Evolutionary conservation across 2,329 filamentous ascomycete genomes (phyloP), one percentile per base, ranked within the genome.

Genomic region (Coniochaeta pulveracea): DNA sequence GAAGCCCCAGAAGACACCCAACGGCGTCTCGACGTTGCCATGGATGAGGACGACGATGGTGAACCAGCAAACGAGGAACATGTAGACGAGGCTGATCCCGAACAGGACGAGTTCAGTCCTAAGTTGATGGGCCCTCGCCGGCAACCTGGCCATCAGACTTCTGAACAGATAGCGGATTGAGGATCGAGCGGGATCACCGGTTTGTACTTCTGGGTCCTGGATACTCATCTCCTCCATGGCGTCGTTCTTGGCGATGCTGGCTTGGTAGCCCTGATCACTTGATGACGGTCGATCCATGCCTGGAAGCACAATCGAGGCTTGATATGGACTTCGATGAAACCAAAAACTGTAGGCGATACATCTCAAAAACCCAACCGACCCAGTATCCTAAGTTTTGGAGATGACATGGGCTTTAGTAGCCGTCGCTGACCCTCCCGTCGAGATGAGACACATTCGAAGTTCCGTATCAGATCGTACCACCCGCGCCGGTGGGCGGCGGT

Each of bases 31-130:
- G 5, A 42, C 34, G 10, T 31, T 10, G 1, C 23, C 22, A 21
- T 35, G 7, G 19, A 42, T 38, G 10, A 42, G 36, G 12, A 40
- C 36, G 21, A 35, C 25, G 25, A 35, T 36, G 26, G 40, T 33
- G 31, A 42, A 42, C 4, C 23, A 11, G 21, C 19, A 27, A 22
- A 22, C 36, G 11, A 36, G 24, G n/a, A 34, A 11, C 6, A 2
- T 19, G 26, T 36, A 40, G 12, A 34, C 12, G 14, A 26, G 15
- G 9, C 14, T 31, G 35, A 38, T 29, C n/a, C 19, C 10, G 16
- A 28, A 25, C 3, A 26, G 22, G 23, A 28, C 15, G 18, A 37
- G 16, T 3, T 34, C 26, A 8, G 26, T 16, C 26, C 16, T 18
- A 11, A 29, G 16, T 29, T 29, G 16, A n/a, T 18, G 26, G 19